Conservation (phyloP, 2,329 filamentous ascomycete species). For the Aspergillus sp. region DNA sequence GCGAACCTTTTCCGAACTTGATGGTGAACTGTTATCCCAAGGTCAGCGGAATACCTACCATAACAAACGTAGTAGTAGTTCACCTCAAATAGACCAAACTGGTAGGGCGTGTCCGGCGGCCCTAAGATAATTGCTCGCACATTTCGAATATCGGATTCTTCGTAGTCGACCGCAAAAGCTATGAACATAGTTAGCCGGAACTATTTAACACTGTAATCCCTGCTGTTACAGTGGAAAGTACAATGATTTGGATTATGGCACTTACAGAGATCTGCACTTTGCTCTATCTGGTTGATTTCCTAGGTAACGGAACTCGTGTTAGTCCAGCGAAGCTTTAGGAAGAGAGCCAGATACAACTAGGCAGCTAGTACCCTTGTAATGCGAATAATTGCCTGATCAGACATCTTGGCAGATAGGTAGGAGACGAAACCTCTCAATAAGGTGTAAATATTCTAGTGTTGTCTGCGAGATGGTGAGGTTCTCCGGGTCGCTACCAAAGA, state of each 20-base stretch:
- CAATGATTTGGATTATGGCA: conserved; percentile 9
- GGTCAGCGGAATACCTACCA: not conserved
- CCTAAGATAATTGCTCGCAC: conserved; percentile 87
- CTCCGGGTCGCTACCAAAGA: not conserved
- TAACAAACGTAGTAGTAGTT: conserved; percentile 22
- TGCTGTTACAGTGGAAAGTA: not conserved
- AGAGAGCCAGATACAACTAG: not conserved
- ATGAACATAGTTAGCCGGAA: conserved; percentile 8
- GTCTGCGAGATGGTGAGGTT: not conserved
- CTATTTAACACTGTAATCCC: not conserved
- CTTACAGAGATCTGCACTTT: conserved; percentile 79
- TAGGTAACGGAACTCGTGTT: conserved; percentile 38
- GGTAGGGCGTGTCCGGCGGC: conserved; percentile 90
- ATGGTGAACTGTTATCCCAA: conserved; percentile 64
- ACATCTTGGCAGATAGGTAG: conserved; percentile 50
- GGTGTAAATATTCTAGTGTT: not conserved
- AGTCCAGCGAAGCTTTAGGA: conserved; percentile 9
- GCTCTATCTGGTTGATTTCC: conserved; percentile 85
- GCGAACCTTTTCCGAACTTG: conserved; percentile 70
- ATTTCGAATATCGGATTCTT: conserved; percentile 84
- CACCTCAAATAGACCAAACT: conserved; percentile 97
- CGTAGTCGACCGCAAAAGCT: conserved; percentile 85
- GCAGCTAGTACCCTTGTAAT: conserved; percentile 70
- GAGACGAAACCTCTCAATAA: not conserved
- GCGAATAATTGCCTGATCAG: conserved; percentile 83